Evolutionary conservation across 2,329 filamentous ascomycete genomes (phyloP), one percentile per base, ranked within the genome.

Genomic region (Pseudogymnoascus sp.): DNA sequence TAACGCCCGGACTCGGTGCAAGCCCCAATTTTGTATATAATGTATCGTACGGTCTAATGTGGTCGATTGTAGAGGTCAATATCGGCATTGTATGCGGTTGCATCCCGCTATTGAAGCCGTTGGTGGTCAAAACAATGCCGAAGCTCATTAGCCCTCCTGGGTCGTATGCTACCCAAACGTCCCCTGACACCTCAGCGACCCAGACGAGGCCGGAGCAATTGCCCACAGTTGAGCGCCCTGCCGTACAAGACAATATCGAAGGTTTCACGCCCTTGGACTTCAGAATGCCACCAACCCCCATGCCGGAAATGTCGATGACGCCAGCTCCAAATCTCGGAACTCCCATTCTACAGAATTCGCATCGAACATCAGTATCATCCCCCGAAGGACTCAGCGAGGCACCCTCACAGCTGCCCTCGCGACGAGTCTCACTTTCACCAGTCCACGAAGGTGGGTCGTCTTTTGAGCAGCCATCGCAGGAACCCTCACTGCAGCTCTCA

Each of bases 61-160:
- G 92, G 92, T 93, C 89, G 15, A 89, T 88, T 13, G 86, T 96
- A 63, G 92, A 96, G 74, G 90, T 96, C 72, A 93, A 96, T 67
- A 80, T 95, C 1, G 92, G 90, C 21, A 91, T 96, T 70, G 87
- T 90, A 67, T 95, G 90, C 71, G 91, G 88, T 53, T 96, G 91
- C 70, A 89, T 96, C 10, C 92, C 92, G 11, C 93, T 89, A 0
- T 77, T 96, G 65, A 96, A 96, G 72, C 92, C 93, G 0, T 78
- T 96, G 11, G 86, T 92, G 61, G 82, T 89, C 66, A 38, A 53
- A 19, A 35, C 4, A 29, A 66, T 69, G 62, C 68, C 68, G 19
- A 62, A 19, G 9, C 21, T 67, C 11, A 62, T 67, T 9, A 21
- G 11, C 19, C 19, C 33, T 29, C n/a, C 59, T 31, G 17, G 17